Evolutionary conservation across 176 grass and related monocot species (phyloP), one percentile per base, ranked within the genome.

Genomic region (Puccinellia tenuiflora): DNA sequence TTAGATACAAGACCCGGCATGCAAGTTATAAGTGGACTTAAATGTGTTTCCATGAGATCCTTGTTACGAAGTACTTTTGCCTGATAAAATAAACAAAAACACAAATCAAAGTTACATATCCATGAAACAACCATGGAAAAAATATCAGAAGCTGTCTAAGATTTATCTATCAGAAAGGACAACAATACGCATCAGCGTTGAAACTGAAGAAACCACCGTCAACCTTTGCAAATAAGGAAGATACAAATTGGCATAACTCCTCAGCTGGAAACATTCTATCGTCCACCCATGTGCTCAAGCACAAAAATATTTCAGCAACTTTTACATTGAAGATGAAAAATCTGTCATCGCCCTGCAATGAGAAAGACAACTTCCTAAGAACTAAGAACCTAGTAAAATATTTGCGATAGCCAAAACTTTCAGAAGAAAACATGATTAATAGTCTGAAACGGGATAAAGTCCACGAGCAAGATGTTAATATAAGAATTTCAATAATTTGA

Each of bases 231-330:
- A 88, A 83, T 73, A 91, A 66, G 59, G 78, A 85, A 82, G 81
- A 81, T 67, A 95, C 86, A 74, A 95, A 95, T 30, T 78, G 67
- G 62, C 90, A 89, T 82, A 95, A 63, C 40, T 92, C 79, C 71
- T 87, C 90, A n/a, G 79, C 78, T 85, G 88, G 68, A 76, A 89
- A 73, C 12, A 67, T 31, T 60, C 38, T 77, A 80, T 73, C 77
- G 28, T 89, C 79, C 76, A 90, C 76, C 75, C 62, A 92, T 88
- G 53, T 86, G 72, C 62, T 85, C 75, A 86, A 79, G 40, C 64
- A 81, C 29, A 95, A 88, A 85, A 90, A 92, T 1, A 95, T 87
- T 90, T 95, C 93, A 60, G 85, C 78, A 67, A 95, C 88, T 85
- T 86, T 92, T 18, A 88, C n/a, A 81, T 92, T 95, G 77, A 92